Base-by-base conservation (phyloP, 2,329 filamentous ascomycete species). In the Fusarium euwallaceae region DNA sequence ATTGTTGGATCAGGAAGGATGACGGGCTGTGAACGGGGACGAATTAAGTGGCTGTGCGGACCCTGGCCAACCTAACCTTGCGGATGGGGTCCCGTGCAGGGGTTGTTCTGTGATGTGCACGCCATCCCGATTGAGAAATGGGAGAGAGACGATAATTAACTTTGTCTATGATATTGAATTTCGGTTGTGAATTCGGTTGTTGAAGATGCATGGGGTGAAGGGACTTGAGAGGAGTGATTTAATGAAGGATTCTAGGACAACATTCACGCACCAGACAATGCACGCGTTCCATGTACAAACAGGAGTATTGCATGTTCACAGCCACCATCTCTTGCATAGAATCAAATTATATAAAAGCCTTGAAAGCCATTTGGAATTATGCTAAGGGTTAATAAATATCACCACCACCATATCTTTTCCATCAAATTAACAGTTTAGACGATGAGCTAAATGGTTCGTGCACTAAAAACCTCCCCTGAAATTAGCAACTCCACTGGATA, bases 1-100 rank as follows among this genome's bases (percentile, higher is more conserved):
- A 60, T 60, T 60, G 56, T 60, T 60, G 56, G 56, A 60, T 29
- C 56, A 60, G 56, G 22, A 59, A 59, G 56, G 22, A 60, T 39
- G 56, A 39, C 56, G 17, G 36, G 34, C 56, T 60, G 24, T 60
- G 34, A 14, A 32, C 56, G 17, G 29, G 17, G 29, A 58, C 32
- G 32, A 37, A 58, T 24, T 24, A n/a, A 39, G 56, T 39, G 56
- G 56, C 56, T 60, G 56, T 60, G 56, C 56, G 36, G 56, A 17
- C 22, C 56, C 56, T 29, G 36, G 56, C 56, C 20, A 27, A 60
- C 56, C 56, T 41, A 27, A 60, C 56, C 56, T 24, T 29, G 56
- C 34, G 55, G 55, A 59, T 56, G 53, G 53, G 53, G 53, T 22
- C 34, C 34, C 32, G 7, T 45, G 24, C 39, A 39, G 58, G 32